These are phyloP conservation scores for Cadophora sp. DNA, from an alignment of 2,329 filamentous ascomycete genomes.

Conservation along the genomic window DNA sequence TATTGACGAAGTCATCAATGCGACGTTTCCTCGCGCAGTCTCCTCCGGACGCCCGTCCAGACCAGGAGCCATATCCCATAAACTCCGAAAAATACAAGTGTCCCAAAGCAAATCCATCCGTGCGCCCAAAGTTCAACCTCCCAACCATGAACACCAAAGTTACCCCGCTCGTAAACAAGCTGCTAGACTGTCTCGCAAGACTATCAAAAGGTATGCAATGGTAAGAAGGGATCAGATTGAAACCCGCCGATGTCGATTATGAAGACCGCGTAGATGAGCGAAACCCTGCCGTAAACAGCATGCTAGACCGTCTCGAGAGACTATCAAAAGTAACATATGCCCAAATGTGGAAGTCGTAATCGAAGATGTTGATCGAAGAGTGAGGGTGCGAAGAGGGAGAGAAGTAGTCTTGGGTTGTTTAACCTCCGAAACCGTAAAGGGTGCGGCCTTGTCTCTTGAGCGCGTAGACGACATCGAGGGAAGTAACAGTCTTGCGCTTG, in stretches of 20 bases:
- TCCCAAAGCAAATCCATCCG: constrained; percentile 24
- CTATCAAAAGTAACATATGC: constrained; percentile 46
- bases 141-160: constrained; percentile 30
- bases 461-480: constrained; percentile 69
- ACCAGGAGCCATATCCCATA: constrained; percentile 32
- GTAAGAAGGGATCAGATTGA: constrained; percentile 36
- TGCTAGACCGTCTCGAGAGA: constrained; percentile 45
- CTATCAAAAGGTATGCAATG: constrained; percentile 45
- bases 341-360: constrained; percentile 28
- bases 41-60: constrained; percentile 37
- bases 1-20: constrained; percentile 32
- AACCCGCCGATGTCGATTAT: constrained; percentile 32
- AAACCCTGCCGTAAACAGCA: constrained; percentile 48
- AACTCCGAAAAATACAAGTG: constrained; percentile 33
- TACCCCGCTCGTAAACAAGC: constrained; percentile 47
- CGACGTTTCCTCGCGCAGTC: constrained; percentile 20
- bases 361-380: constrained; percentile 37
- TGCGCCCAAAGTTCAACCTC: constrained; percentile 28
- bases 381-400: constrained; percentile 31
- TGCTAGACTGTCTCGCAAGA: constrained; percentile 46
- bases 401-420: constrained; percentile 55
- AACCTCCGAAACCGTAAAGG: constrained; percentile 75
- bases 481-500: constrained; percentile 67
- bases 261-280: constrained; percentile 34
- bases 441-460: constrained; percentile 72